A percentile compares a stretch with the other conserved stretches of the same genome.
These are phyloP conservation scores for Clavispora santaluciae DNA, from an alignment of 805 yeast species.

Conservation along the genomic window DNA sequence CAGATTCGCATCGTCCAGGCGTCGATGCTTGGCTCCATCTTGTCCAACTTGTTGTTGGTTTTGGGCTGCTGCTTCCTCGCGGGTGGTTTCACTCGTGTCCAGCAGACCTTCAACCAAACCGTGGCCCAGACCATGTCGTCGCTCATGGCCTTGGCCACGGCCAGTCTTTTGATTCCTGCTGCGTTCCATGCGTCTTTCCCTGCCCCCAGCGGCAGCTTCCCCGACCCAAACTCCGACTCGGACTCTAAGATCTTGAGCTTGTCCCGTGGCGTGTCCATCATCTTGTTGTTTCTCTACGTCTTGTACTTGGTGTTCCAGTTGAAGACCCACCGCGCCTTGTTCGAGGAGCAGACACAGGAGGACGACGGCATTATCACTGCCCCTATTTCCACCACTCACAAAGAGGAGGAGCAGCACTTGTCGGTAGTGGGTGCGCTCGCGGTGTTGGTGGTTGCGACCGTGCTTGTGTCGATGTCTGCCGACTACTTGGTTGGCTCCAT, in stretches of 20 bases:
- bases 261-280: slow-evolving; percentile 81
- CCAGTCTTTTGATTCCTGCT: slow-evolving; percentile 89
- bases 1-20: slow-evolving; percentile 96
- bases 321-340: slow-evolving; percentile 73
- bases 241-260: slow-evolving; percentile 58
- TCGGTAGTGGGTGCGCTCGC: slow-evolving; percentile 50
- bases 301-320: slow-evolving; percentile 84
- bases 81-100: slow-evolving; percentile 84
- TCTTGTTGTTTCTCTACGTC: slow-evolving; percentile 70
- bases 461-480: slow-evolving; percentile 84
- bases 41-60: slow-evolving; percentile 83
- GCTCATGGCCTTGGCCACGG: slow-evolving; percentile 82
- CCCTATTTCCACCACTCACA: slow-evolving; percentile 17
- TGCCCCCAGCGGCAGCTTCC: slow-evolving; percentile 25
- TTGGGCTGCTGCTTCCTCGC: slow-evolving; percentile 93
- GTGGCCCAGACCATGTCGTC: slow-evolving; percentile 98
- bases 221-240: slow-evolving; percentile 30
- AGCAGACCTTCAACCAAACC: slow-evolving; percentile 88
- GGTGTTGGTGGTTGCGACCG: slow-evolving; percentile 59
- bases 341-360: slow-evolving; percentile 50
- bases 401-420: slow-evolving; percentile 33
- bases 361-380: slow-evolving; percentile 37
- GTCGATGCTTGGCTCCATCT: slow-evolving; percentile 90
- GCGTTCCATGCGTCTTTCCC: slow-evolving; percentile 87
- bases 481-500: slow-evolving; percentile 92